A percentile compares a stretch with the other conserved stretches of the same genome.
These are phyloP conservation scores for Pluteus cervinus DNA, from an alignment of 768 basidiomycete species.

Conservation along the genomic window DNA sequence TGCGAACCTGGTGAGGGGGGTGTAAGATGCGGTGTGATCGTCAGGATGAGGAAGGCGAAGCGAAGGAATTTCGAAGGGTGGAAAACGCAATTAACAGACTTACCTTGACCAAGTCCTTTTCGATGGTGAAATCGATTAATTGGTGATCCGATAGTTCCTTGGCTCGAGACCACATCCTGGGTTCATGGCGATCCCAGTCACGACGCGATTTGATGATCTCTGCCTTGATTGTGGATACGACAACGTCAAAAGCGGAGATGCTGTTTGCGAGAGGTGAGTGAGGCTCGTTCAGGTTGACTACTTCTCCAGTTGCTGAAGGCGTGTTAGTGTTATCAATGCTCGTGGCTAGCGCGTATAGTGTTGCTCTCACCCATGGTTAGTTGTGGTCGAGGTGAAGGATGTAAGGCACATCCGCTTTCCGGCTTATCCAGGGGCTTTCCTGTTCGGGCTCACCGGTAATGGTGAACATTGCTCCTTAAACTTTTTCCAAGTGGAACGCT, in stretches of 20 bases:
- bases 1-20: slow-evolving; percentile 31
- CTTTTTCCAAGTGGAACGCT: no score
- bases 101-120: slow-evolving; percentile 37
- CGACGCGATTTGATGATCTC: slow-evolving; percentile 62
- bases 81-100: slow-evolving; percentile 7
- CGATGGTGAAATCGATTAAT: slow-evolving; percentile 45
- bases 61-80: no score
- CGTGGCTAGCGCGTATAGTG: slow-evolving; percentile 13
- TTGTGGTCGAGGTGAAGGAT: no score
- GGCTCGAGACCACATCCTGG: slow-evolving; percentile 66
- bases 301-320: slow-evolving; percentile 50
- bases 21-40: no score
- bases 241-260: slow-evolving; percentile 55
- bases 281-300: slow-evolving; percentile 48
- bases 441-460: no score
- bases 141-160: slow-evolving; percentile 42
- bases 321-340: no score
- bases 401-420: no score
- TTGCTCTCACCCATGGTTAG: neutral
- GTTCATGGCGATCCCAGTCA: slow-evolving; percentile 70
- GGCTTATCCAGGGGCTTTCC: no score
- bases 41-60: no score
- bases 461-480: no score
- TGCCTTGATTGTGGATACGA: slow-evolving; percentile 52
- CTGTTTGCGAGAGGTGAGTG: slow-evolving; percentile 58